Conservation (phyloP, 148 eudicot genomes). For the Fagopyrum esculentum region DNA sequence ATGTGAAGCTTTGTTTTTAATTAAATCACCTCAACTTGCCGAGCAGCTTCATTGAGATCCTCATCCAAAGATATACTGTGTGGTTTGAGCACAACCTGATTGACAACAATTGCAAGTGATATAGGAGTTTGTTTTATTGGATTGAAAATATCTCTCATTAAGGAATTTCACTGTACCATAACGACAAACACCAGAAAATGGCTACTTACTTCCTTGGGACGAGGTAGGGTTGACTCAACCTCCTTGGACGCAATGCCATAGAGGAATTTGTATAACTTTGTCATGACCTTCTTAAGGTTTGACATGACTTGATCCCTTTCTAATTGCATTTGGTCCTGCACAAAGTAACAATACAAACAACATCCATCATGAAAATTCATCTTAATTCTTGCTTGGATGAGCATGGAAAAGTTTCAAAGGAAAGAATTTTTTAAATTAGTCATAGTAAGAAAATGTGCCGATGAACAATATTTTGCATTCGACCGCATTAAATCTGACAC, state of each 20-base stretch:
- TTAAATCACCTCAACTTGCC: constrained; percentile 1
- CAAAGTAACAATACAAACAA: not conserved
- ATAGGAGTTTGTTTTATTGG: not conserved
- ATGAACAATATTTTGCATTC: not conserved
- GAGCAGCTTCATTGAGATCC: constrained; percentile 39
- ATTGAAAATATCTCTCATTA: not conserved
- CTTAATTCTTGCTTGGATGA: not conserved
- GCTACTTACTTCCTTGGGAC: constrained; percentile 52
- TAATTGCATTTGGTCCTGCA: constrained; percentile 67
- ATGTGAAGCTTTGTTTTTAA: not conserved
- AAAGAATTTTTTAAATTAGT: not conserved
- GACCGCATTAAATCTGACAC: not conserved
- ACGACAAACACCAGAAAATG: constrained; percentile 3
- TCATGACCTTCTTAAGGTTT: constrained; percentile 59
- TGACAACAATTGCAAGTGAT: not conserved
- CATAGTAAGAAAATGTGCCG: not conserved
- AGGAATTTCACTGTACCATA: not conserved
- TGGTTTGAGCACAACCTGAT: constrained; percentile 61
- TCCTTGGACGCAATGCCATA: constrained; percentile 51
- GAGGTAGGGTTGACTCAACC: constrained; percentile 50
- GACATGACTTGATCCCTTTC: constrained; percentile 74
- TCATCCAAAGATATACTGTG: constrained; percentile 62
- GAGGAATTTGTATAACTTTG: constrained; percentile 60
- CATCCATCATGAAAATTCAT: not conserved
- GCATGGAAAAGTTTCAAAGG: not conserved